Evolutionary conservation across 352 stramenopile species (phyloP).

Genomic region (Globisporangium camurandrum): DNA sequence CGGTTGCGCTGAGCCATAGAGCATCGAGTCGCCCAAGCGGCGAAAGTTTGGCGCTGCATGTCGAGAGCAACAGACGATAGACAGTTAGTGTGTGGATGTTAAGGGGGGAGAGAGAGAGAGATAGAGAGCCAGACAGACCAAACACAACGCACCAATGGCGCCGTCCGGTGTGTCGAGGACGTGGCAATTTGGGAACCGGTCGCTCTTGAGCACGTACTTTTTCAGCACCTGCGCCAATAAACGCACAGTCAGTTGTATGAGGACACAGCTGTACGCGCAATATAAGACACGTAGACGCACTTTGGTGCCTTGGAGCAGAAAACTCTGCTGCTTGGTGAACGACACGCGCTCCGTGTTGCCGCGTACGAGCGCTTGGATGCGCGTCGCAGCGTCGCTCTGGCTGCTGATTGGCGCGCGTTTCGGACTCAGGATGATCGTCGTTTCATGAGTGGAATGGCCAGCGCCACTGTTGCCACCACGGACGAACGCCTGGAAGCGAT

Average conservation of each 20-base stretch:
- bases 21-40: conserved; percentile 47
- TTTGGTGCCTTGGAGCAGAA: conserved; percentile 66
- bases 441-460: too few relatives aligned
- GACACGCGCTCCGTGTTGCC: conserved; percentile 42
- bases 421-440: conserved; percentile 1
- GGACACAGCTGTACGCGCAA: conserved; percentile 5
- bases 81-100: too few relatives aligned
- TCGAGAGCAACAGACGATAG: background rate
- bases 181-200: conserved; percentile 76
- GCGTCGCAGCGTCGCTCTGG: conserved; percentile 34
- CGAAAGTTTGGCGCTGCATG: conserved; percentile 70
- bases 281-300: conserved; percentile 12
- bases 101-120: too few relatives aligned
- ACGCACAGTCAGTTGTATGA: background rate
- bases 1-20: conserved; percentile 72
- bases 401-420: conserved; percentile 3
- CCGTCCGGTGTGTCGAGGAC: conserved; percentile 54
- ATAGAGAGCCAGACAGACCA: background rate
- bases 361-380: conserved; percentile 65
- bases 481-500: conserved; percentile 26
- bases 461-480: conserved; percentile 12
- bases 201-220: conserved; percentile 81
- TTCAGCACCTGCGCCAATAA: conserved; percentile 38
- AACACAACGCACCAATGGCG: conserved; percentile 38
- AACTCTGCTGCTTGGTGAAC: conserved; percentile 43